Conservation (phyloP, 2,329 filamentous ascomycete genomes). For the Teratosphaeria epicoccoides region DNA sequence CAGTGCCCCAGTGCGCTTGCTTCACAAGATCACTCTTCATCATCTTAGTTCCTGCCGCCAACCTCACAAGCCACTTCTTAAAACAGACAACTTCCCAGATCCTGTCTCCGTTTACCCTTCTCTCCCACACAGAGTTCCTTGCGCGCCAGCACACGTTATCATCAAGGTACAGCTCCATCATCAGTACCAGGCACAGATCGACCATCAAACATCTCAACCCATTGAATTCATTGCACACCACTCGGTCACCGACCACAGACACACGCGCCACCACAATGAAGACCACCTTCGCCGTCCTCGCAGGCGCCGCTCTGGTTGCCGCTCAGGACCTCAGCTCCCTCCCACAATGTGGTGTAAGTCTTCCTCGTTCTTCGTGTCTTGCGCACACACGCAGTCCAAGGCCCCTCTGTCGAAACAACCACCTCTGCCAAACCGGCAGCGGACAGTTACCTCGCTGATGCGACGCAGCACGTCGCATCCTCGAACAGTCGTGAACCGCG, state of each 20-base stretch:
- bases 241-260: constrained; percentile 3
- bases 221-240: not conserved
- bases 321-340: constrained; percentile 24
- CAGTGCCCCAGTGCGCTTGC: not conserved
- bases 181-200: not conserved
- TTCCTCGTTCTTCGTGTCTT: not conserved
- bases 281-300: constrained; percentile 20
- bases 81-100: not conserved
- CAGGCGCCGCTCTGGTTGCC: constrained; percentile 23
- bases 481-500: not conserved
- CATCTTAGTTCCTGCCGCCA: not conserved
- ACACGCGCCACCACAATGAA: constrained; percentile 23
- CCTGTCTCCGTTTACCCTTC: not conserved
- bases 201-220: not conserved
- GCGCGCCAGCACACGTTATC: not conserved
- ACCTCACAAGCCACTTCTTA: not conserved
- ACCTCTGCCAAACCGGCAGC: not conserved
- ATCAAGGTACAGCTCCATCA: constrained; percentile 1
- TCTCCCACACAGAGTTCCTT: not conserved
- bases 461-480: not conserved
- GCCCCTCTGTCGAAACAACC: not conserved
- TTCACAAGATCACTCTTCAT: not conserved
- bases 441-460: not conserved
- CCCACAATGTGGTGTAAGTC: constrained; percentile 28
- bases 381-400: too few relatives aligned